phyloP scores from a whole-genome alignment of 2,329 filamentous ascomycete species.

The Stemphylium lycopersici region DNA sequence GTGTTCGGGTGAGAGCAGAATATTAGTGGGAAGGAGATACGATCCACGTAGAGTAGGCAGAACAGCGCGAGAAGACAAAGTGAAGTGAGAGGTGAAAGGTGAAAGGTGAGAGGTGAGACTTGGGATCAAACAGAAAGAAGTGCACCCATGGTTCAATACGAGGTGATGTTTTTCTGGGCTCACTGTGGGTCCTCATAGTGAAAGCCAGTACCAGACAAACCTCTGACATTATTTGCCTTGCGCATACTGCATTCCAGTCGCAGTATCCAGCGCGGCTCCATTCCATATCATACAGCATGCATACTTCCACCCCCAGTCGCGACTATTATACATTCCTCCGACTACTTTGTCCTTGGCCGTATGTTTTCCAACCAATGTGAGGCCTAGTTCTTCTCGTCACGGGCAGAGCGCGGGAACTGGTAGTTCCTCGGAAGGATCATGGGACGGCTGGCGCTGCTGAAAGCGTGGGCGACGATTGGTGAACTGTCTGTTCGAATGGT shows the following conservation, averaged over 20 bases:
- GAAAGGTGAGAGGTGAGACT: background rate
- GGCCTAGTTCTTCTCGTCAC: constrained; percentile 39
- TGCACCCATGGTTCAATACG: background rate
- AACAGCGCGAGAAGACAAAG: background rate
- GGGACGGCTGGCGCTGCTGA: constrained; percentile 72
- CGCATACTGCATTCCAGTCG: background rate
- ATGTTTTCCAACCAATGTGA: background rate
- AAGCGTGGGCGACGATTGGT: constrained; percentile 75
- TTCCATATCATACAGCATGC: constrained; percentile 14
- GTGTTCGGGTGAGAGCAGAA: background rate
- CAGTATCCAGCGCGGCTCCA: background rate
- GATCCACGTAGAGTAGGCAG: background rate
- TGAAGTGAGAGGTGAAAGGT: background rate
- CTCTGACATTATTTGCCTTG: background rate
- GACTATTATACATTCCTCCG: constrained; percentile 25
- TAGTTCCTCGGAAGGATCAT: constrained; percentile 64
- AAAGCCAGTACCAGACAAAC: background rate
- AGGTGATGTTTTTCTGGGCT: background rate
- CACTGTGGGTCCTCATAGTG: constrained; percentile 3
- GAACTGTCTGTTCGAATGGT: constrained; percentile 93
- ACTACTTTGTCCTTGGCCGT: constrained; percentile 3
- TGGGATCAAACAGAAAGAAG: background rate
- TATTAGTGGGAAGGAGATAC: background rate
- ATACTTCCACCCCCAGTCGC: constrained; percentile 13
- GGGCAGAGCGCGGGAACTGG: constrained; percentile 33